Percentiles rank a stretch among this genome's conserved stretches.
These are phyloP conservation scores for Nemania sp. DNA, from an alignment of 2,329 filamentous ascomycete genomes.

Conservation along the genomic window DNA sequence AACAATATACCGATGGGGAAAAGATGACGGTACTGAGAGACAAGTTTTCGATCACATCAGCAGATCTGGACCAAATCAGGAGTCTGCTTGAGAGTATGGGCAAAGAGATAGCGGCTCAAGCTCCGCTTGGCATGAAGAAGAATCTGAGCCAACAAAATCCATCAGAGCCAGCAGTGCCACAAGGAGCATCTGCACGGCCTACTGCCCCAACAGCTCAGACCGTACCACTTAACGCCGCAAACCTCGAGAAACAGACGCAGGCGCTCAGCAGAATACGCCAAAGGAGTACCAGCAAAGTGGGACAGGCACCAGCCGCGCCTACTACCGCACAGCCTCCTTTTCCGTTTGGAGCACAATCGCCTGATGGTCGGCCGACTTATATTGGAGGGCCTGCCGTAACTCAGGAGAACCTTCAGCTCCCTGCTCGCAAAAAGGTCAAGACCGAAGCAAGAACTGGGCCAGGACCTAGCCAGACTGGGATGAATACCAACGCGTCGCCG, in stretches of 20 bases:
- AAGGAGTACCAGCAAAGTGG: slow-evolving; percentile 49
- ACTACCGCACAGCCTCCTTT: slow-evolving; percentile 62
- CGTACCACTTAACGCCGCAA: slow-evolving; percentile 49
- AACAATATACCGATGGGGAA: slow-evolving; percentile 57
- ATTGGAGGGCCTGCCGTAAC: slow-evolving; percentile 56
- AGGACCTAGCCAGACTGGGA: slow-evolving; percentile 44
- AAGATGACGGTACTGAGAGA: slow-evolving; percentile 50
- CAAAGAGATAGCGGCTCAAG: slow-evolving; percentile 46
- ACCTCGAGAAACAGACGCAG: slow-evolving; percentile 56
- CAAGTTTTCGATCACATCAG: slow-evolving; percentile 53
- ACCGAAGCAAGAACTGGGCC: slow-evolving; percentile 50
- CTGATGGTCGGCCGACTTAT: slow-evolving; percentile 62
- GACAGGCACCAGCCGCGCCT: slow-evolving; percentile 58
- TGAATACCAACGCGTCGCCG: slow-evolving; percentile 50
- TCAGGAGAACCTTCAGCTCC: slow-evolving; percentile 57
- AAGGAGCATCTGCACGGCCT: slow-evolving; percentile 36
- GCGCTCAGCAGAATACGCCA: slow-evolving; percentile 52
- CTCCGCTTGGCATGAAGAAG: slow-evolving; percentile 34
- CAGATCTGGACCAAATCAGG: slow-evolving; percentile 55
- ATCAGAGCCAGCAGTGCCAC: slow-evolving; percentile 30
- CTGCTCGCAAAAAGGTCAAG: slow-evolving; percentile 60
- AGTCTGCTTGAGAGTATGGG: slow-evolving; percentile 56
- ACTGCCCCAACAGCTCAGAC: slow-evolving; percentile 41
- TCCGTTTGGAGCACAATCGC: slow-evolving; percentile 57
- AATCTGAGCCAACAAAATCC: slow-evolving; percentile 37